A percentile compares a stretch with the other conserved stretches of the same genome.
These are phyloP conservation scores for Clonostachys byssicola DNA, from an alignment of 2,329 filamentous ascomycete species.

Conservation along the genomic window DNA sequence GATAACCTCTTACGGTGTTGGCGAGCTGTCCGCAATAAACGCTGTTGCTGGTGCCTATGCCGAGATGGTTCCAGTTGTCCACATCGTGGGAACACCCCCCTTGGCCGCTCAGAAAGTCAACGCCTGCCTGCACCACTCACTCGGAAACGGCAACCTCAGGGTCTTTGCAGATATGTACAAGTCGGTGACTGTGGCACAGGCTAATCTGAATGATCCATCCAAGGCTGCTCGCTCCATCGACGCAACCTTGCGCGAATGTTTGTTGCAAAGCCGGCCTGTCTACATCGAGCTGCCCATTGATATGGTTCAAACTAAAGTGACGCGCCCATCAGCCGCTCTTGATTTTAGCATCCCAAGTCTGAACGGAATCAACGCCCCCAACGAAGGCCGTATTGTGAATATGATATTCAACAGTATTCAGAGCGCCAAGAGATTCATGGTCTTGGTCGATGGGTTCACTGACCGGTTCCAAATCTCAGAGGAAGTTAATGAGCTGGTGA, in stretches of 20 bases:
- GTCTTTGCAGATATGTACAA: slow-evolving; percentile 78
- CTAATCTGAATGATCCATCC: slow-evolving; percentile 64
- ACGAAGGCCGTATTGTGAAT: slow-evolving; percentile 72
- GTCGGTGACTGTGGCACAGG: slow-evolving; percentile 65
- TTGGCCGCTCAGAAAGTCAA: slow-evolving; percentile 40
- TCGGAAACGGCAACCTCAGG: slow-evolving; percentile 75
- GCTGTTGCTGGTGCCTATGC: slow-evolving; percentile 71
- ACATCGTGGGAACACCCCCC: slow-evolving; percentile 56
- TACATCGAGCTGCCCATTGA: slow-evolving; percentile 83
- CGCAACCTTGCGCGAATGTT: slow-evolving; percentile 70
- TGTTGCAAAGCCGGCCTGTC: slow-evolving; percentile 69
- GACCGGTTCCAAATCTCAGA: slow-evolving; percentile 69
- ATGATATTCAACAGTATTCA: slow-evolving; percentile 71
- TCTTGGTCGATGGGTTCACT: slow-evolving; percentile 81
- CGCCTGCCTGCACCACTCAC: slow-evolving; percentile 61
- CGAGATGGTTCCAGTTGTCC: slow-evolving; percentile 67
- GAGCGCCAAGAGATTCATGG: slow-evolving; percentile 68
- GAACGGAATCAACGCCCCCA: slow-evolving; percentile 14
- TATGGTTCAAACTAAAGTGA: slow-evolving; percentile 69
- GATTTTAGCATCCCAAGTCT: too few species aligned
- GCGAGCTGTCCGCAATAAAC: slow-evolving; percentile 70
- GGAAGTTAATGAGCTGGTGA: slow-evolving; percentile 69
- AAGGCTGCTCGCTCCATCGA: slow-evolving; percentile 76
- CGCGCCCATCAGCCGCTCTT: too few species aligned
- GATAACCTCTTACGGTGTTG: slow-evolving; percentile 74